phyloP scores from a whole-genome alignment of 495 filamentous ascomycete genomes.

The Podospora comata region DNA sequence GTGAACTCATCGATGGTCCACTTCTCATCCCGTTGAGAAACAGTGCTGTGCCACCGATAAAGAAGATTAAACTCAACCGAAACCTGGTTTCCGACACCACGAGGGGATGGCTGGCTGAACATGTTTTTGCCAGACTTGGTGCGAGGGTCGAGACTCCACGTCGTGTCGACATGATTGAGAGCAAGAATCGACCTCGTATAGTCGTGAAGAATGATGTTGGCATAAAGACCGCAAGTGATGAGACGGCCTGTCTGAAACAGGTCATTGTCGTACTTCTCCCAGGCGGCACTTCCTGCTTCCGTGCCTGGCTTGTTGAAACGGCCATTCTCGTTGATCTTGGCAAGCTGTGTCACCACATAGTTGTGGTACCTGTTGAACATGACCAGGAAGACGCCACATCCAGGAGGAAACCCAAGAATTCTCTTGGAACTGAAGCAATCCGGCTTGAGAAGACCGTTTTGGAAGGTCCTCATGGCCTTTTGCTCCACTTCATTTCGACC shows the following conservation, averaged over 20 bases:
- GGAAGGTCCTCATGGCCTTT: constrained; percentile 61
- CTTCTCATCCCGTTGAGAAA: constrained; percentile 60
- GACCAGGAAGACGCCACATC: constrained; percentile 67
- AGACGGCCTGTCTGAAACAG: constrained; percentile 76
- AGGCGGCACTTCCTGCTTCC: constrained; percentile 47
- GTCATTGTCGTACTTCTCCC: constrained; percentile 70
- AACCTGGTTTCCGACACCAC: constrained; percentile 67
- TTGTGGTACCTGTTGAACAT: constrained; percentile 73
- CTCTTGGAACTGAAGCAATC: constrained; percentile 71
- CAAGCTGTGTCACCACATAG: constrained; percentile 56
- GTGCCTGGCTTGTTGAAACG: constrained; percentile 53
- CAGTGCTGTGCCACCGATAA: constrained; percentile 70
- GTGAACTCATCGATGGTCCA: constrained; percentile 64
- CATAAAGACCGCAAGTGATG: constrained; percentile 76
- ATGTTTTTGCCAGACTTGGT: constrained; percentile 44
- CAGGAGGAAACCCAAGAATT: constrained; percentile 69
- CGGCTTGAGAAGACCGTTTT: constrained; percentile 71
- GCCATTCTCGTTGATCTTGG: constrained; percentile 64
- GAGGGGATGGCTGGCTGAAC: constrained; percentile 37
- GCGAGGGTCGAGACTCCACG: constrained; percentile 75
- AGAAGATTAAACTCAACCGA: constrained; percentile 71
- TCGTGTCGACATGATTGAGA: constrained; percentile 57
- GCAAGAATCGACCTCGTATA: constrained; percentile 80
- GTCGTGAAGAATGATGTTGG: constrained; percentile 76
- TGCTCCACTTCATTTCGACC: constrained; percentile 69